phyloP scores from a whole-genome alignment of 2,329 filamentous ascomycete genomes.

The Hirsutella thompsonii region DNA sequence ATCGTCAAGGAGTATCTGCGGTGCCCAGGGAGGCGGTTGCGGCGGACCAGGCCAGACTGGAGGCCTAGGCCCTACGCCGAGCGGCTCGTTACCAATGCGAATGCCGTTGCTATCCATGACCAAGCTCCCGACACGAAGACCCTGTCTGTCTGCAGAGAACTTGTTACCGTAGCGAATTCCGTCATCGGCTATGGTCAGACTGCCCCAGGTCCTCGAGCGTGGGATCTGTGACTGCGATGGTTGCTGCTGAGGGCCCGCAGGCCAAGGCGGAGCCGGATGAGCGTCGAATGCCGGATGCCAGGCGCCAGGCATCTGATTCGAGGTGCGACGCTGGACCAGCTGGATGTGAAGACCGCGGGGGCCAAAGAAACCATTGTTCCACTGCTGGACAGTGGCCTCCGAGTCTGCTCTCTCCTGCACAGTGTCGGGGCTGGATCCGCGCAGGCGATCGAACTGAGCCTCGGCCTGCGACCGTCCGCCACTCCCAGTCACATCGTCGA shows the following conservation, averaged over 20 bases:
- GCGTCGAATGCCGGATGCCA: not conserved
- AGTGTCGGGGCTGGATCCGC: conserved; percentile 9
- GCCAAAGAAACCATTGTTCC: conserved; percentile 44
- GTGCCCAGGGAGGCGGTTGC: not conserved
- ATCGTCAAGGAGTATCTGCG: not conserved
- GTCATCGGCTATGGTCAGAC: conserved; percentile 29
- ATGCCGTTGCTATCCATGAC: conserved; percentile 28
- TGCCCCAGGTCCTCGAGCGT: conserved; percentile 9
- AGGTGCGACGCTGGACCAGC: conserved; percentile 11
- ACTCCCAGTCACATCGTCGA: conserved; percentile 4
- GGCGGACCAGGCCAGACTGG: not conserved
- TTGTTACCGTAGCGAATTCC: conserved; percentile 27
- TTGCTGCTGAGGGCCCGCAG: not conserved
- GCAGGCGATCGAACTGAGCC: conserved; percentile 27
- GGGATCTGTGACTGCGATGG: not conserved
- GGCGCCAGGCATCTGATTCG: conserved; percentile 11
- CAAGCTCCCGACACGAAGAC: conserved; percentile 32
- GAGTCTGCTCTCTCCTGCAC: conserved; percentile 15
- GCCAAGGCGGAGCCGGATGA: not conserved
- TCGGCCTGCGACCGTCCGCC: conserved; percentile 18
- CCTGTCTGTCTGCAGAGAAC: conserved; percentile 29
- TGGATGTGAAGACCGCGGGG: conserved; percentile 33
- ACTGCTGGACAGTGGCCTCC: conserved; percentile 33
- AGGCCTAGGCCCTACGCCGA: not conserved
- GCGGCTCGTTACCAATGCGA: conserved; percentile 6